A percentile compares a stretch with the other conserved stretches of the same genome.
Conservation (phyloP, 106 monocot genomes). For the Platanthera guangdongensis region DNA sequence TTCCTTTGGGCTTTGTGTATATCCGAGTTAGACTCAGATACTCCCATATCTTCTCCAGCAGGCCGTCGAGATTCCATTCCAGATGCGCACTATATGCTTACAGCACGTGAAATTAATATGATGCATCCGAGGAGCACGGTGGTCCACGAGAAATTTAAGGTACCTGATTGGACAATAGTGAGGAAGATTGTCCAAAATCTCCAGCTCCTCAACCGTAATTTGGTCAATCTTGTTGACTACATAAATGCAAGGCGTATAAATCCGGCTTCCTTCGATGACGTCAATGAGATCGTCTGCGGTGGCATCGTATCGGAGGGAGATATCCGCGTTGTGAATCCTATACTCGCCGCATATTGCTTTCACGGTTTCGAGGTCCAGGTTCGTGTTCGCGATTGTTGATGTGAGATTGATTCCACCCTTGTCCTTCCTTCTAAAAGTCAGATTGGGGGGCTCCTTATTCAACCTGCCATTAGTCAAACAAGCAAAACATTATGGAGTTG, state of each 20-base stretch:
- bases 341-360: conserved; percentile 98
- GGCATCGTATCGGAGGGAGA: conserved; percentile 92
- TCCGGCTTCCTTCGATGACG: conserved; percentile 89
- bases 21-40: conserved; percentile 84
- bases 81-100: conserved; percentile 58
- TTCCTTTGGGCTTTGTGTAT: conserved; percentile 94
- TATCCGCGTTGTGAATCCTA: conserved; percentile 93
- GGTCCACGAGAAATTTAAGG: neutral
- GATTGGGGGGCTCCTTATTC: conserved; percentile 95
- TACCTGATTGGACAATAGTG: conserved; percentile 97
- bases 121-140: neutral
- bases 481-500: neutral
- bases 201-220: conserved; percentile 94
- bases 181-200: conserved; percentile 96
- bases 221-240: conserved; percentile 97
- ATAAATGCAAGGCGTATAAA: conserved; percentile 96
- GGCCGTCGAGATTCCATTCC: conserved; percentile 97
- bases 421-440: conserved; percentile 87
- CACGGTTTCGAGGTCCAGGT: conserved; percentile 90
- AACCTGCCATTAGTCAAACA: conserved; percentile 37
- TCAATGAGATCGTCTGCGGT: conserved; percentile 97
- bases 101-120: neutral
- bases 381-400: conserved; percentile 80
- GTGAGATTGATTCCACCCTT: conserved; percentile 98
- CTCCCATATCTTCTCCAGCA: conserved; percentile 91